Evolutionary conservation across 345 rosid genomes (phyloP).

Genomic region (Populus davidiana): DNA sequence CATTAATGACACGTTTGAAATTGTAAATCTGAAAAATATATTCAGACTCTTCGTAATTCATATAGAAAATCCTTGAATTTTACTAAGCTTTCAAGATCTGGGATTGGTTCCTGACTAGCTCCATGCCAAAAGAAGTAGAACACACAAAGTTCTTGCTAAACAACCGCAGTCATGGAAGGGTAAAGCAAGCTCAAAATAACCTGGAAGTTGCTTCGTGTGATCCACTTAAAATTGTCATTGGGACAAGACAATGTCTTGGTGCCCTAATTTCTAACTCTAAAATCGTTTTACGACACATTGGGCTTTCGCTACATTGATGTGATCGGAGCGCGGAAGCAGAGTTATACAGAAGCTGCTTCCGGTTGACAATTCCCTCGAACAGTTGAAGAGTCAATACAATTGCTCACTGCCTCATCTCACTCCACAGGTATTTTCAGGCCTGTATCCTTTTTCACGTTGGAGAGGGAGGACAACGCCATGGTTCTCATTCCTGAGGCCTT

Average conservation of each 20-base stretch:
- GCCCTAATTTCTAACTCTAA: neutral
- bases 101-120: constrained; percentile 83
- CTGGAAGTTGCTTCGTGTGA: constrained; percentile 24
- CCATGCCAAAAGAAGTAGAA: constrained; percentile 87
- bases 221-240: neutral
- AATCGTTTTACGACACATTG: neutral
- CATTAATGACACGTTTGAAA: too few relatives aligned
- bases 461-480: neutral
- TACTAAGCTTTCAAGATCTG: neutral
- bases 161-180: constrained; percentile 36
- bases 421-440: neutral
- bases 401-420: neutral
- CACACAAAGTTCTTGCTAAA: constrained; percentile 69
- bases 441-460: neutral
- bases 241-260: neutral
- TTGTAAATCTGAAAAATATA: neutral
- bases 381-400: neutral
- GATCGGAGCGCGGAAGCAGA: neutral
- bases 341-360: neutral
- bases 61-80: neutral
- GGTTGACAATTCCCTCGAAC: neutral
- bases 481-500: neutral
- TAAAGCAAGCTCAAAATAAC: constrained; percentile 10
- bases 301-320: neutral
- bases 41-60: neutral